Conservation (phyloP, 352 stramenopile genomes). For the Phytophthora syringae region DNA sequence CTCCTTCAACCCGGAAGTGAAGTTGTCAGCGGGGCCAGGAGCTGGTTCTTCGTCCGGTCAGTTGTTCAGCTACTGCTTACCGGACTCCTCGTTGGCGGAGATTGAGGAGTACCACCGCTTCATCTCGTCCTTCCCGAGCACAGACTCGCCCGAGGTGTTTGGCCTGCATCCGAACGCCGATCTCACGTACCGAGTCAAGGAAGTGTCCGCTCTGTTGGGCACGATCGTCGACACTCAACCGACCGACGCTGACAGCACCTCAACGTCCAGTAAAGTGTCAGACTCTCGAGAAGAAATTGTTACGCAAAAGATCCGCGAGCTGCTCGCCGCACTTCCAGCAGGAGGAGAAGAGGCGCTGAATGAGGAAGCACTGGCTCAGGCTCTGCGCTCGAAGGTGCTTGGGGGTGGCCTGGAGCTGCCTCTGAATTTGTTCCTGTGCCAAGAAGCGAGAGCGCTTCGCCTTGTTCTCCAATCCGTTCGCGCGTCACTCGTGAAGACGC, state of each 20-base stretch:
- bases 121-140: constrained; percentile 64
- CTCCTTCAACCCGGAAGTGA: constrained; percentile 72
- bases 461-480: constrained; percentile 62
- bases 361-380: constrained; percentile 37
- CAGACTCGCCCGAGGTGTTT: constrained; percentile 85
- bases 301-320: constrained; percentile 61
- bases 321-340: constrained; percentile 53
- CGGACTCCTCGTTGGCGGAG: constrained; percentile 49
- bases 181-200: constrained; percentile 81
- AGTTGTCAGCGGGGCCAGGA: constrained; percentile 35
- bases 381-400: constrained; percentile 54
- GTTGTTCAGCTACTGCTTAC: constrained; percentile 66
- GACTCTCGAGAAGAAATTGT: constrained; percentile 74
- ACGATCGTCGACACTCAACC: constrained; percentile 77
- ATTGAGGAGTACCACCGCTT: constrained; percentile 74
- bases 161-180: constrained; percentile 83
- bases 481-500: constrained; percentile 53
- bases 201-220: constrained; percentile 64
- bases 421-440: constrained; percentile 80
- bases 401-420: constrained; percentile 69
- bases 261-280: constrained; percentile 14
- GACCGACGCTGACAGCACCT: constrained; percentile 45
- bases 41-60: constrained; percentile 13
- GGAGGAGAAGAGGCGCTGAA: constrained; percentile 54
- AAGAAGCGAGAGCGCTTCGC: constrained; percentile 76